Conservation (phyloP, 352 stramenopile species). For the Phytophthora pistaciae region DNA sequence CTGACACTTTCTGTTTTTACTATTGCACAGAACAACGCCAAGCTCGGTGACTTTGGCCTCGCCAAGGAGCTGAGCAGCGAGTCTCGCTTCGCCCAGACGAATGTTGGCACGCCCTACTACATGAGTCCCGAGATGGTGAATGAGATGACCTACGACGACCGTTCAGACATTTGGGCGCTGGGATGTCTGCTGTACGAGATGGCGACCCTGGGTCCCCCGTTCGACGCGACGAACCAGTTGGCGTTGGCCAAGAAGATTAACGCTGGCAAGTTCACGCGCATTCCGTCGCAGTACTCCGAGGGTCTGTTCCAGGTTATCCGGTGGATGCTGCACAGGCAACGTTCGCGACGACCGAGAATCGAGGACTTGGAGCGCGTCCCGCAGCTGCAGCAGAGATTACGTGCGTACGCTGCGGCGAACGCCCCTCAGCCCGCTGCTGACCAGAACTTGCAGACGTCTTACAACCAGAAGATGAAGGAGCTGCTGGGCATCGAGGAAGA, state of each 20-base stretch:
- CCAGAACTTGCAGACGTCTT: slow-evolving; percentile 79
- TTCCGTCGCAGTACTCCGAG: slow-evolving; percentile 92
- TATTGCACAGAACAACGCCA: slow-evolving; percentile 83
- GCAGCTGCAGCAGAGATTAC: slow-evolving; percentile 83
- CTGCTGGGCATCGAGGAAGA: slow-evolving; percentile 87
- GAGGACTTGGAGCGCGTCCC: slow-evolving; percentile 88
- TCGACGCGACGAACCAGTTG: slow-evolving; percentile 93
- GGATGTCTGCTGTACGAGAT: slow-evolving; percentile 94
- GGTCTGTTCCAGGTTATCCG: slow-evolving; percentile 91
- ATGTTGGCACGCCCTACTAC: slow-evolving; percentile 95
- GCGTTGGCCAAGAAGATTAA: slow-evolving; percentile 95
- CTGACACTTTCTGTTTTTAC: background rate
- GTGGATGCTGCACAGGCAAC: slow-evolving; percentile 91
- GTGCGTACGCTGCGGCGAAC: slow-evolving; percentile 77
- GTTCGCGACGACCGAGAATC: slow-evolving; percentile 82
- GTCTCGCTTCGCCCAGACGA: slow-evolving; percentile 91
- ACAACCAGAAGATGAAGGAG: slow-evolving; percentile 92
- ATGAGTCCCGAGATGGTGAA: slow-evolving; percentile 95
- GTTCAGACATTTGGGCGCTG: slow-evolving; percentile 93
- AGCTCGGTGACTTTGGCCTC: slow-evolving; percentile 93
- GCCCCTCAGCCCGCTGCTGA: slow-evolving; percentile 47
- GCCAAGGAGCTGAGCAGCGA: slow-evolving; percentile 92
- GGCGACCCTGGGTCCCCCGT: slow-evolving; percentile 89
- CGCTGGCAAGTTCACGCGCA: slow-evolving; percentile 91
- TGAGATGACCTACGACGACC: slow-evolving; percentile 94